Conservation (phyloP, 495 filamentous ascomycete genomes). For the Podospora conica region DNA sequence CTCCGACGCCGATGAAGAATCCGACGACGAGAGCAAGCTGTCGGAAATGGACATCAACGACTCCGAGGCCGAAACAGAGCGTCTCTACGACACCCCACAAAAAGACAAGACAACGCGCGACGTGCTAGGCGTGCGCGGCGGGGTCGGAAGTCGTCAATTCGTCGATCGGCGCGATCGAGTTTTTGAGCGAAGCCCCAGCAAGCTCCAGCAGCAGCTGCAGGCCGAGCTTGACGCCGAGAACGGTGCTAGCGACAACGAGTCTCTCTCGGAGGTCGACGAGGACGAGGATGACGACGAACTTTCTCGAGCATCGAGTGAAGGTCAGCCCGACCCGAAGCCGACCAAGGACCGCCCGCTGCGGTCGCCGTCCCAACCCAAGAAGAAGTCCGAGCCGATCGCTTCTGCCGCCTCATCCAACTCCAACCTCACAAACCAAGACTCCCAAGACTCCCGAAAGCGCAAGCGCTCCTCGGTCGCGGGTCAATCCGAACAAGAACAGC, state of each 20-base stretch:
- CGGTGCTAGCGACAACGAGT: slow-evolving; percentile 34
- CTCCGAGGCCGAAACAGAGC: slow-evolving; percentile 97
- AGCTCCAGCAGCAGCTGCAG: slow-evolving; percentile 48
- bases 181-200: slow-evolving; percentile 61
- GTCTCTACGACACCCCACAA: slow-evolving; percentile 85
- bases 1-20: slow-evolving; percentile 26
- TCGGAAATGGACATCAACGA: slow-evolving; percentile 65
- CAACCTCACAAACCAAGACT: slow-evolving; percentile 16
- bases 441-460: slow-evolving; percentile 43
- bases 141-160: slow-evolving; percentile 31
- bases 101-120: slow-evolving; percentile 62
- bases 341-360: slow-evolving; percentile 10
- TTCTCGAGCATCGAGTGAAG: slow-evolving; percentile 31
- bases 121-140: slow-evolving; percentile 42
- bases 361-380: slow-evolving; percentile 25
- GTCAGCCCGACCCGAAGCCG: slow-evolving; percentile 20
- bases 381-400: slow-evolving; percentile 18
- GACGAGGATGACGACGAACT: slow-evolving; percentile 35
- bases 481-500: slow-evolving; percentile 45
- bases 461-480: slow-evolving; percentile 44
- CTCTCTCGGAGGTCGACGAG: slow-evolving; percentile 41
- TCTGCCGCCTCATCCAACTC: slow-evolving; percentile 14
- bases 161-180: slow-evolving; percentile 29
- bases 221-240: slow-evolving; percentile 31
- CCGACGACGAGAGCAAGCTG: slow-evolving; percentile 34